A percentile compares a stretch with the other conserved stretches of the same genome.
Evolutionary conservation across 225 moss, liverwort and hornwort genomes (phyloP).

Genomic region (Rhytidiadelphus loreus): DNA sequence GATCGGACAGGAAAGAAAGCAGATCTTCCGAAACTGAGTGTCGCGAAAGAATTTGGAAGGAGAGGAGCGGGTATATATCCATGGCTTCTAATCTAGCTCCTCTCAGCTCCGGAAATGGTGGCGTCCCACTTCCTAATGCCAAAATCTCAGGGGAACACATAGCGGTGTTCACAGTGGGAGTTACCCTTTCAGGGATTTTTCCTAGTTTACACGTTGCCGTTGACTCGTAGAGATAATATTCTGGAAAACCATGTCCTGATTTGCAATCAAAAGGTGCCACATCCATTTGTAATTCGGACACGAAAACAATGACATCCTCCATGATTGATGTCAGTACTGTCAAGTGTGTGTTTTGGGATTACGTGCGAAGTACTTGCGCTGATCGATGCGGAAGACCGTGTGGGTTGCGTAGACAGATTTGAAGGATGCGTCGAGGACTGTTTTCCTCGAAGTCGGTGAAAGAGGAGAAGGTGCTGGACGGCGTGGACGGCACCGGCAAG

Average conservation of each 20-base stretch:
- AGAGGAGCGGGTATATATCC: neutral
- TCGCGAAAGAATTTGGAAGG: too few relatives aligned
- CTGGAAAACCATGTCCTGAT: neutral
- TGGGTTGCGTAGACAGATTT: neutral
- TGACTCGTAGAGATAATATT: too few relatives aligned
- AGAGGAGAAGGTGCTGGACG: slow-evolving; percentile 51
- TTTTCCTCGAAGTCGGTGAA: slow-evolving; percentile 7
- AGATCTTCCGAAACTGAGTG: neutral
- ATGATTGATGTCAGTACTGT: neutral
- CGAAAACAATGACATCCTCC: neutral
- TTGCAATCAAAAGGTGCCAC: neutral
- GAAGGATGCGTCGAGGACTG: slow-evolving; percentile 6
- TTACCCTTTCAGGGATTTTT: neutral
- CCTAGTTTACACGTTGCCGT: too few relatives aligned
- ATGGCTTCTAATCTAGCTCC: neutral
- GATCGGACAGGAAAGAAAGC: neutral
- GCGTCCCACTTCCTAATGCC: neutral
- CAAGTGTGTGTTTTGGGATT: neutral
- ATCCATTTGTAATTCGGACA: neutral
- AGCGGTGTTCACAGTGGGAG: neutral
- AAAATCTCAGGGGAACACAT: too few relatives aligned
- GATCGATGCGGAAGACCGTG: neutral
- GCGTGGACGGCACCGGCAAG: slow-evolving; percentile 38
- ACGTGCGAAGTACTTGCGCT: neutral
- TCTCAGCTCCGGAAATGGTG: neutral